Conservation (phyloP, 2,329 filamentous ascomycete genomes). For the Ophiocordyceps polyrhachis-furcata region DNA sequence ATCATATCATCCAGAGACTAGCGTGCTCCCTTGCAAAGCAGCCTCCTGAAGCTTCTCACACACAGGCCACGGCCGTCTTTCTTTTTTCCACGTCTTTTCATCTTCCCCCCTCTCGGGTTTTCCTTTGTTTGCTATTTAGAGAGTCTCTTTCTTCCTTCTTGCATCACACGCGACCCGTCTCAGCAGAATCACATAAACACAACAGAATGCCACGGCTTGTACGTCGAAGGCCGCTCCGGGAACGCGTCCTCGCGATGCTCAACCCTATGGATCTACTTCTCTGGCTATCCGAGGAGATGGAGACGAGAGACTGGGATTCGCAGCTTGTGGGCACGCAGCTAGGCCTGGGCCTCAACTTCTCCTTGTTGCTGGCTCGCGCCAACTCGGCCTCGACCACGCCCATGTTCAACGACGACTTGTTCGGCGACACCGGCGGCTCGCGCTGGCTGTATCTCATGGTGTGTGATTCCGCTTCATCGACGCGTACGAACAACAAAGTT, state of each 20-base stretch:
- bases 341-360: slow-evolving; percentile 57
- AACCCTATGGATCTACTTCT: slow-evolving; percentile 82
- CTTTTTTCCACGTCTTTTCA: not conserved
- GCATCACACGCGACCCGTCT: not conserved
- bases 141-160: not conserved
- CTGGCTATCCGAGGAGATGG: slow-evolving; percentile 82
- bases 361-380: slow-evolving; percentile 67
- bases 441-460: slow-evolving; percentile 45
- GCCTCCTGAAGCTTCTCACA: not conserved
- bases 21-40: not conserved
- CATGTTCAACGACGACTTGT: slow-evolving; percentile 57
- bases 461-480: slow-evolving; percentile 10
- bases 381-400: slow-evolving; percentile 40
- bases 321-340: slow-evolving; percentile 58
- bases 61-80: not conserved
- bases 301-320: slow-evolving; percentile 81
- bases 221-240: slow-evolving; percentile 56
- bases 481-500: not conserved
- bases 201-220: slow-evolving; percentile 51
- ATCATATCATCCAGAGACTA: not conserved
- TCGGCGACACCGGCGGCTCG: slow-evolving; percentile 48
- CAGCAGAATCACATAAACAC: not conserved
- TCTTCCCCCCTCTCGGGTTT: not conserved
- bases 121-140: not conserved
- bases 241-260: slow-evolving; percentile 64